Base-by-base conservation (phyloP, 2,329 filamentous ascomycete species). In the Penicillium sclerotigenum region DNA sequence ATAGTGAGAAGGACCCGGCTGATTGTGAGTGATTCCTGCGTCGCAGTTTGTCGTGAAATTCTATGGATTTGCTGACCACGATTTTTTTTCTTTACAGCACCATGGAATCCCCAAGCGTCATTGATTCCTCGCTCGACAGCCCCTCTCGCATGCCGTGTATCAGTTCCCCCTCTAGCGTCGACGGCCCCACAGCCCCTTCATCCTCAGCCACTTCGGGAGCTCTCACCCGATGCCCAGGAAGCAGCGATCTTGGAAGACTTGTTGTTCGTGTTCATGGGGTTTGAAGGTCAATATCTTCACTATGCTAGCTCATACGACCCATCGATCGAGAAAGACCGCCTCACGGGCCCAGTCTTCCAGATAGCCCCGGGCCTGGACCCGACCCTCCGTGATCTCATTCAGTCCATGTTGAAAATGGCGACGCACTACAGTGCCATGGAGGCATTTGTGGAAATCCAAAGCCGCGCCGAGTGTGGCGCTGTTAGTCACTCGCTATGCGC, bases 401-500 rank as follows among this genome's bases (percentile, higher is more conserved):
- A 82, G 62, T 91, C 90, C 0, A 96, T 97, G 88, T 79, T 99
- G 61, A 92, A 89, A 71, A 95, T 96, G 83, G 93, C 94, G 6
- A 94, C 90, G 0, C 91, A 97, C 73, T 96, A 97, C 73, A 88
- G 87, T 43, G 92, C 94, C 0, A 81, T 97, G 36, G 91, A 97
- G 68, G 87, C 90, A 4, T 97, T 97, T 73, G 87, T 97, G 47
- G 93, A 99, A 68, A 89, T 97, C 1, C 91, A 97, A 71, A 96
- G 92, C 71, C 83, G 91, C 40, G 90, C 94, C 49, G 90, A 97
- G 70, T 97, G 93, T 73, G 94, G 94, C 9, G 87, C 90, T 20
- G 93, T 99, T 59, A 97, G 95, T 70, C 94, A 99, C 75, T 92
- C 94, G 0, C 79, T 99, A 31, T 97, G 94, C 73, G 93, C 94